Conservation (phyloP, 1,139 yeast species). For the Suhomyces atakaporum region DNA sequence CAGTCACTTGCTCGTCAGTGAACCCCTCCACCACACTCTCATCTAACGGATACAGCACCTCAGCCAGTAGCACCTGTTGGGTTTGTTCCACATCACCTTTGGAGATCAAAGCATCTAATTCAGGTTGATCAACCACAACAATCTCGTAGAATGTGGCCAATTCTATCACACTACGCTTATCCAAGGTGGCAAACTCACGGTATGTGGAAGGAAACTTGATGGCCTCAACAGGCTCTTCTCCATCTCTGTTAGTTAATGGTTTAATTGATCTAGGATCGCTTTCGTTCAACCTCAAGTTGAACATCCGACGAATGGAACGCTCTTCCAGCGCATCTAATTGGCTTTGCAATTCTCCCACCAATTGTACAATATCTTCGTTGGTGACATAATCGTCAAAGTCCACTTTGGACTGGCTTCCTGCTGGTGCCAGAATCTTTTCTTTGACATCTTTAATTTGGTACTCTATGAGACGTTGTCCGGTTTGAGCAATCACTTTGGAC, state of each 20-base stretch:
- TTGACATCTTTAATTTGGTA: conserved; percentile 60
- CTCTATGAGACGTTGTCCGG: conserved; percentile 76
- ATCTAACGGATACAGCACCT: conserved; percentile 23
- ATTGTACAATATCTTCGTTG: conserved; percentile 71
- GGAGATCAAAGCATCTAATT: conserved; percentile 39
- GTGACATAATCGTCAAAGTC: conserved; percentile 68
- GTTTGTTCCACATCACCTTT: conserved; percentile 36
- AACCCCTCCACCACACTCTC: conserved; percentile 37
- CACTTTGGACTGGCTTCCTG: too few species aligned
- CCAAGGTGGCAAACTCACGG: conserved; percentile 51
- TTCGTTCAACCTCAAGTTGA: conserved; percentile 37
- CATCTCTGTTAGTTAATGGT: conserved; percentile 40
- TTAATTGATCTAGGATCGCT: conserved; percentile 12
- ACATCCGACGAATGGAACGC: conserved; percentile 59
- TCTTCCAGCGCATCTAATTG: conserved; percentile 77
- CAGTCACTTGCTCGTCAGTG: conserved; percentile 39
- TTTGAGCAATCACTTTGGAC: conserved; percentile 46
- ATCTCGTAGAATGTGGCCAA: conserved; percentile 73
- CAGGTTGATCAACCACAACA: conserved; percentile 53
- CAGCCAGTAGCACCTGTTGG: conserved; percentile 26
- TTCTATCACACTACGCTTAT: conserved; percentile 46
- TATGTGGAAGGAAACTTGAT: conserved; percentile 60
- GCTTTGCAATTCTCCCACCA: conserved; percentile 83
- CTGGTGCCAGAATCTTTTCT: conserved; percentile 30
- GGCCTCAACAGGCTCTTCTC: conserved; percentile 59